phyloP scores from a whole-genome alignment of 345 rosid species.

The Corymbia maculata region DNA sequence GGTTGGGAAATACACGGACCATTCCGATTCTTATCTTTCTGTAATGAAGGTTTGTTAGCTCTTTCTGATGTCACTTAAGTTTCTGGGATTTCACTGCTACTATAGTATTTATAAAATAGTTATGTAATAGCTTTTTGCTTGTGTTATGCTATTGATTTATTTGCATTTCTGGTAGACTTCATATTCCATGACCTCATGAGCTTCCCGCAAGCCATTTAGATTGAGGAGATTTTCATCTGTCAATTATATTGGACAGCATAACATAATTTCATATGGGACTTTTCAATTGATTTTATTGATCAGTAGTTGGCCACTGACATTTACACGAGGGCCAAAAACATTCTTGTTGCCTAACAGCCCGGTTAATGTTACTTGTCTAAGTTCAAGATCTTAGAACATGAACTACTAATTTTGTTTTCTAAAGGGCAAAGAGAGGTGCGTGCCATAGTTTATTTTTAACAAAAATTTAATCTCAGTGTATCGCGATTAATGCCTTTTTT shows the following conservation, averaged over 20 bases:
- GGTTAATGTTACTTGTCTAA: not conserved
- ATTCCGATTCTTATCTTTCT: slow-evolving; percentile 90
- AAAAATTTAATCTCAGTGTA: not conserved
- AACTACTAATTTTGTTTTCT: not conserved
- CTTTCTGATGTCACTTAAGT: not conserved
- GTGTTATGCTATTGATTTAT: not conserved
- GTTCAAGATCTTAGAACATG: not conserved
- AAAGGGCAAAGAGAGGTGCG: not conserved
- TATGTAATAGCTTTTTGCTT: not conserved
- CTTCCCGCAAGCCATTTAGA: not conserved
- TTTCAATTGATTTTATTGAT: not conserved
- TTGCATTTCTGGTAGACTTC: not conserved
- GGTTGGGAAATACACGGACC: slow-evolving; percentile 93
- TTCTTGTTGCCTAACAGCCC: not conserved
- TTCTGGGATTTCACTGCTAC: not conserved
- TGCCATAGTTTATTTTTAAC: not conserved
- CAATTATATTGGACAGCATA: not conserved
- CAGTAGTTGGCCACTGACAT: not conserved
- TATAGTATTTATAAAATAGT: not conserved
- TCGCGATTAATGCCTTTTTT: not conserved
- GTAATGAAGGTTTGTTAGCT: slow-evolving; percentile 44
- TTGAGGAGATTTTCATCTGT: not conserved
- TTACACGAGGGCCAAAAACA: not conserved
- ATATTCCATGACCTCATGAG: not conserved
- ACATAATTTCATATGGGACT: not conserved